phyloP scores from a whole-genome alignment of 148 eudicot genomes.

The Dysphania ambrosioides region DNA sequence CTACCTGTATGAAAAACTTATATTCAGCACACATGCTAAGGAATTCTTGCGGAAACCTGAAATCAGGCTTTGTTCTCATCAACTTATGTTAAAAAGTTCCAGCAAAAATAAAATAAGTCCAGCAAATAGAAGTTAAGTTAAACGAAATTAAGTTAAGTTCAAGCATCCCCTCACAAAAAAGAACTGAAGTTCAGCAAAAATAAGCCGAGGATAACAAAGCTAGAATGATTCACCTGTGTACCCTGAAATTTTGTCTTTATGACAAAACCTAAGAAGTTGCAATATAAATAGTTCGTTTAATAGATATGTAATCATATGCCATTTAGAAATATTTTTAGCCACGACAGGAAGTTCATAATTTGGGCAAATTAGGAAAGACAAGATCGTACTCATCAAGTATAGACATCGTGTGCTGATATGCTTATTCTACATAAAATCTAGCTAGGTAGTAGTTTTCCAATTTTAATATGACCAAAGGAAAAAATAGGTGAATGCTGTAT shows the following conservation, averaged over 20 bases:
- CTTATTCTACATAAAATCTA: too few relatives aligned
- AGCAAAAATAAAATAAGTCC: too few relatives aligned
- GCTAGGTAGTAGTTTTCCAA: background rate
- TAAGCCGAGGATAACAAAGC: too few relatives aligned
- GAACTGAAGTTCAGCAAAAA: too few relatives aligned
- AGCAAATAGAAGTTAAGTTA: too few relatives aligned
- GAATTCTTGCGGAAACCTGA: background rate
- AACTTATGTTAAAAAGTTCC: too few relatives aligned
- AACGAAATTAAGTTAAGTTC: too few relatives aligned
- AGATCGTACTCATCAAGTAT: background rate
- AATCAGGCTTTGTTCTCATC: too few relatives aligned
- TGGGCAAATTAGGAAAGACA: background rate
- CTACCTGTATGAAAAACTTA: constrained; percentile 46
- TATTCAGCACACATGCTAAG: background rate
- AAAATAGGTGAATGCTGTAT: background rate
- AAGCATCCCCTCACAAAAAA: too few relatives aligned
- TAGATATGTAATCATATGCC: background rate
- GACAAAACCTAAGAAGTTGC: background rate
- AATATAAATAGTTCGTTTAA: background rate
- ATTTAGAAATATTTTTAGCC: background rate
- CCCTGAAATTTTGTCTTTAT: background rate
- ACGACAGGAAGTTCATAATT: background rate
- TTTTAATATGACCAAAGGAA: background rate
- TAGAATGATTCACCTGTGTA: too few relatives aligned
- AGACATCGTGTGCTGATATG: background rate